Evolutionary conservation across 1,139 yeast genomes (phyloP).

Genomic region (Sugiyamaella japonica): DNA sequence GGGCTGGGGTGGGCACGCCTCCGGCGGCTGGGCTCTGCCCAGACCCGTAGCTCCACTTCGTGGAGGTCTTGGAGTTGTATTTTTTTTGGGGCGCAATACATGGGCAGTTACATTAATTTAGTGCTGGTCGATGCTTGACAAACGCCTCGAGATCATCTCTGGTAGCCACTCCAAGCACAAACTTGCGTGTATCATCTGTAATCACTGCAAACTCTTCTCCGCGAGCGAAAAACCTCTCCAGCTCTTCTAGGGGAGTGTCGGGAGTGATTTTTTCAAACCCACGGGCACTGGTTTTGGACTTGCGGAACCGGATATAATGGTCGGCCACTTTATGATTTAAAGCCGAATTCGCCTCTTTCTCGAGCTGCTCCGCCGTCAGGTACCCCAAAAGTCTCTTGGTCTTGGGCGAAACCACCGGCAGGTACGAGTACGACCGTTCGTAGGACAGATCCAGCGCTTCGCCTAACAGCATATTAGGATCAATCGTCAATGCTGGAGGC

Average conservation of each 20-base stretch:
- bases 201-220: conserved; percentile 60
- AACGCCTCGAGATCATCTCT: conserved; percentile 59
- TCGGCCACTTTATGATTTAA: conserved; percentile 42
- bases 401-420: conserved; percentile 57
- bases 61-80: too few relatives aligned
- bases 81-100: neutral
- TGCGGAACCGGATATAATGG: conserved; percentile 36
- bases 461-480: conserved; percentile 52
- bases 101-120: neutral
- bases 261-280: conserved; percentile 53
- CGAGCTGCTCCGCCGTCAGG: conserved; percentile 52
- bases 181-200: conserved; percentile 54
- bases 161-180: conserved; percentile 65
- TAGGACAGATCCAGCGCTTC: conserved; percentile 51
- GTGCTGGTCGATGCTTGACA: conserved; percentile 52
- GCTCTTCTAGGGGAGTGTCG: conserved; percentile 55
- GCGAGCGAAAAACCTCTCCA: conserved; percentile 52
- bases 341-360: conserved; percentile 33
- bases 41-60: conserved; percentile 3
- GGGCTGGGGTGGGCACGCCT: neutral
- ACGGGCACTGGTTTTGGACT: conserved; percentile 25
- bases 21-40: conserved; percentile 12
- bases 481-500: conserved; percentile 59
- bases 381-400: conserved; percentile 57
- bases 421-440: conserved; percentile 57